Evolutionary conservation across 2,329 filamentous ascomycete species (phyloP).

Genomic region (Didymella sp.): DNA sequence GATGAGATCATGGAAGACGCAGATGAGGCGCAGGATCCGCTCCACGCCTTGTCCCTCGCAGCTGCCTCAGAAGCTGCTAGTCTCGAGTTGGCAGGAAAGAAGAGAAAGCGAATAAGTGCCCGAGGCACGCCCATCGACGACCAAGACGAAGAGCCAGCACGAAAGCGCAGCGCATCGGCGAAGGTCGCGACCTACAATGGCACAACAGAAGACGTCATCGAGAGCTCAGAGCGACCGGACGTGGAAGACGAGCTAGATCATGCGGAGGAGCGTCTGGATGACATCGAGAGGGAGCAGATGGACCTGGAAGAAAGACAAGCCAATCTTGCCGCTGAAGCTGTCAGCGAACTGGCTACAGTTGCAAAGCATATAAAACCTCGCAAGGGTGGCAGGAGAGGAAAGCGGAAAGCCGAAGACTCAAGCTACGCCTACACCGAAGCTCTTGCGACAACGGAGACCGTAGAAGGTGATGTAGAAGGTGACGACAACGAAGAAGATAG

Average conservation of each 20-base stretch:
- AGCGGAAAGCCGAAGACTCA: slow-evolving; percentile 58
- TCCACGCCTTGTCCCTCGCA: slow-evolving; percentile 43
- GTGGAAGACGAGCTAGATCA: slow-evolving; percentile 62
- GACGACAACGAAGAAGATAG: slow-evolving; percentile 55
- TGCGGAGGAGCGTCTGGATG: slow-evolving; percentile 45
- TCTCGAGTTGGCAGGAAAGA: slow-evolving; percentile 45
- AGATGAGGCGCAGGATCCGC: slow-evolving; percentile 30
- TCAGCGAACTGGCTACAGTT: slow-evolving; percentile 45
- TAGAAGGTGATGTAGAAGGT: slow-evolving; percentile 60
- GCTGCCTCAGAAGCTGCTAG: slow-evolving; percentile 43
- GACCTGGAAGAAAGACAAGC: slow-evolving; percentile 47
- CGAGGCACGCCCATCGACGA: slow-evolving; percentile 50
- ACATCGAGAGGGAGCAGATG: slow-evolving; percentile 41
- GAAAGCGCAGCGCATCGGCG: slow-evolving; percentile 45
- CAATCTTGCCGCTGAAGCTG: slow-evolving; percentile 42
- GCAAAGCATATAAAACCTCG: slow-evolving; percentile 47
- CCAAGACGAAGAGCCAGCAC: slow-evolving; percentile 45
- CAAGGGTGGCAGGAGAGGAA: slow-evolving; percentile 54
- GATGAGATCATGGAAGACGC: slow-evolving; percentile 27
- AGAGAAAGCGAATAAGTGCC: slow-evolving; percentile 55
- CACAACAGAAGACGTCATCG: slow-evolving; percentile 39
- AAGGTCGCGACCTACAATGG: slow-evolving; percentile 37
- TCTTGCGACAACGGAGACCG: slow-evolving; percentile 68
- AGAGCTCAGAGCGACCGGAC: slow-evolving; percentile 39
- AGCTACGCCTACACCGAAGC: slow-evolving; percentile 47